Percentiles rank a stretch among this genome's conserved stretches.
These are phyloP conservation scores for Russula sp. DNA, from an alignment of 768 basidiomycete species.

Conservation along the genomic window DNA sequence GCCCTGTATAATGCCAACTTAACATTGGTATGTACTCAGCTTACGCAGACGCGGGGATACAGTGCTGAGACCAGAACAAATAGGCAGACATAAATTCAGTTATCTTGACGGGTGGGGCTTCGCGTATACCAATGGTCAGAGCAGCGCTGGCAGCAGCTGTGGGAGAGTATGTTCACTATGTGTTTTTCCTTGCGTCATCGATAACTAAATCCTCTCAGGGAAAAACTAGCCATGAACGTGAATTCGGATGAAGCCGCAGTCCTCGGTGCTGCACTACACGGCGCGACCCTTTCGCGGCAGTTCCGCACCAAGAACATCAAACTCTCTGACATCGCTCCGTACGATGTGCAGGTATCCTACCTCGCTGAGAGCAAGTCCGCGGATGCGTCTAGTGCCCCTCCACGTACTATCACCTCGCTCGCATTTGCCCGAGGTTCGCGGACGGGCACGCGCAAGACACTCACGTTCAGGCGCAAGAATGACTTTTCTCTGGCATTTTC, in stretches of 20 bases:
- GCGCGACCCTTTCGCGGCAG: conserved; percentile 78
- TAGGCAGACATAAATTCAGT: conserved; percentile 79
- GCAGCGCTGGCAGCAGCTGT: conserved; percentile 68
- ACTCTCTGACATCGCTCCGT: conserved; percentile 60
- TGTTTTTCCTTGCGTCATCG: background rate
- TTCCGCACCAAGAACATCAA: conserved; percentile 96
- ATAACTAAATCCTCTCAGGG: conserved; percentile 31
- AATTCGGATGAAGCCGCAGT: conserved; percentile 97
- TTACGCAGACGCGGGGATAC: background rate
- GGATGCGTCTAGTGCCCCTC: conserved; percentile 30
- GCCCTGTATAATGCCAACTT: conserved; percentile 63
- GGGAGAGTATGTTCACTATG: conserved; percentile 50
- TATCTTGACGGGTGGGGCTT: conserved; percentile 87
- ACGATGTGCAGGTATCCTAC: conserved; percentile 78
- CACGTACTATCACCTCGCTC: conserved; percentile 64
- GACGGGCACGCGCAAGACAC: conserved; percentile 72
- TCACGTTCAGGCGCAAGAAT: conserved; percentile 78
- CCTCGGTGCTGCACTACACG: conserved; percentile 86
- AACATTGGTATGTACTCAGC: conserved; percentile 43
- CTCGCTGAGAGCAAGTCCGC: conserved; percentile 51
- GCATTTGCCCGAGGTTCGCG: conserved; percentile 77
- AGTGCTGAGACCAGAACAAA: conserved; percentile 5
- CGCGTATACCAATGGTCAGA: conserved; percentile 90
- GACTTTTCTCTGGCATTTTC: conserved; percentile 75
- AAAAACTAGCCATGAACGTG: conserved; percentile 88